These are phyloP conservation scores for Coemansia sp. DNA, from an alignment of 192 early-diverging fungal genomes.

Conservation along the genomic window DNA sequence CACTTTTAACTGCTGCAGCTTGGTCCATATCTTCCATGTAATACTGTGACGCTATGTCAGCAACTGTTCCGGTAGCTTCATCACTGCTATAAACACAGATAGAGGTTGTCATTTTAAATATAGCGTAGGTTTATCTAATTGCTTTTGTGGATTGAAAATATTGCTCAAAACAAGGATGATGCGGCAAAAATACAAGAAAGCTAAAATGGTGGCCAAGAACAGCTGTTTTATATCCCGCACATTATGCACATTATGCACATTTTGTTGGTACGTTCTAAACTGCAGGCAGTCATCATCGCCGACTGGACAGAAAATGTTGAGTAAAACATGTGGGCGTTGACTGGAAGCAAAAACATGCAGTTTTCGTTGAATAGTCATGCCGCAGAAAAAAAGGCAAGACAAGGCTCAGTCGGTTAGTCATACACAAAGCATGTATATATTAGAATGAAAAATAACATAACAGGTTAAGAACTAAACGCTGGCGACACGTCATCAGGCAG, in stretches of 20 bases:
- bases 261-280: background rate
- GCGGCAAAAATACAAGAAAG: background rate
- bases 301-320: background rate
- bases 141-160: too few species aligned
- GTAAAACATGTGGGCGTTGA: background rate
- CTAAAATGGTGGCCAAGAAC: background rate
- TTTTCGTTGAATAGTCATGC: background rate
- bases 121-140: background rate
- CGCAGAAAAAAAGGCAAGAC: too few species aligned
- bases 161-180: background rate
- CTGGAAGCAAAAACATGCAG: background rate
- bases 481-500: slow-evolving; percentile 1
- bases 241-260: background rate
- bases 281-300: background rate
- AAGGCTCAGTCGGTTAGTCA: background rate
- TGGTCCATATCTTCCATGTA: background rate
- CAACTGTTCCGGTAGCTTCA: background rate
- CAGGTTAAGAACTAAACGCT: background rate
- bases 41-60: background rate
- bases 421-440: background rate
- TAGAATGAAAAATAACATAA: background rate
- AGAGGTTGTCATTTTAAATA: background rate
- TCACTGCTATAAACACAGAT: background rate
- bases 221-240: background rate
- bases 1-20: background rate